Evolutionary conservation across 1,284 basidiomycete genomes (phyloP), one percentile per base, ranked within the genome.

Genomic region (Porphyrellus sp.): DNA sequence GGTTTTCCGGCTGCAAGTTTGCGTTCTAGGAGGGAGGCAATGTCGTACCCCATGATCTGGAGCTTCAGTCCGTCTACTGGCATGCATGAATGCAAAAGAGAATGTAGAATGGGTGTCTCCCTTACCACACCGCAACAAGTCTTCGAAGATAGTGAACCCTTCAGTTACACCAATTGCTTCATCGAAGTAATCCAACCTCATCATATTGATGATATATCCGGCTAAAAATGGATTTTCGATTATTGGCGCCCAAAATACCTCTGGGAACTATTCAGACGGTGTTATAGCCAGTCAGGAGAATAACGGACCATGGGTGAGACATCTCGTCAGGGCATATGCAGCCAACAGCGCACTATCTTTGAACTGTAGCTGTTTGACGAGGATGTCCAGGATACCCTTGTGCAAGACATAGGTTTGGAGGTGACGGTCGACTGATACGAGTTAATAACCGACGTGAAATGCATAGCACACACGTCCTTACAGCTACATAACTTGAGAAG

Each of bases 401-500:
- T 27, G 27, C 9, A 51, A 21, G 34, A 53, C 23, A 24, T 51
- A 43, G 9, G 18, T 39, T 43, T 20, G 51, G 15, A 53, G 51
- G 23, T 51, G 5, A 12, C 21, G 18, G 27, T 53, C 48, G n/a
- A 53, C 51, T 53, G 8, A 2, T 5, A 7, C 11, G 13, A 9
- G 41, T 52, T 24, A 33, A 18, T 21, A 9, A 52, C 8, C 23
- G 25, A 27, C 21, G 12, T 35, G 23, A 8, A 5, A n/a, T 13
- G 21, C 11, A 24, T 12, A 4, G 27, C 9, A 30, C 15, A 4
- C 8, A 21, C 8, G 16, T 25, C 15, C 51, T 51, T 8, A 52
- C 51, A 30, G 25, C 51, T 51, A 31, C 51, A 52, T 27, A 52
- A 21, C 21, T 52, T 52, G 40, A 52, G 51, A 21, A 52, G 51